phyloP scores from a whole-genome alignment of 805 yeast genomes.

The Candida sithepensis region DNA sequence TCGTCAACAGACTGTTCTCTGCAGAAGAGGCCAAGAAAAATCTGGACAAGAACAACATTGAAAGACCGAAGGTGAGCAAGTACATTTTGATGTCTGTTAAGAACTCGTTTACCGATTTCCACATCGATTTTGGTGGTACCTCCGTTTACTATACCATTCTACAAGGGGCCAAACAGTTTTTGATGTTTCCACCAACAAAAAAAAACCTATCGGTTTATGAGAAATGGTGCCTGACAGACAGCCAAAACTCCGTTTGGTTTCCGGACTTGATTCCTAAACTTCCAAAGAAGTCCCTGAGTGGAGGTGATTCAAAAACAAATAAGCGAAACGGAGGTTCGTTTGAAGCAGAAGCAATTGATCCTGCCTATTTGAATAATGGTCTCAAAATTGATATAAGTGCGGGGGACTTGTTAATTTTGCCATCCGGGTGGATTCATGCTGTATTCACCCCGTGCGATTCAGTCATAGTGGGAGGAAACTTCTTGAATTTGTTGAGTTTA shows the following conservation, averaged over 20 bases:
- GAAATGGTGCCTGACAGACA: slow-evolving; percentile 66
- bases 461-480: slow-evolving; percentile 85
- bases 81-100: slow-evolving; percentile 84
- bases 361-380: slow-evolving; percentile 34
- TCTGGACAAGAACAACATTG: slow-evolving; percentile 17
- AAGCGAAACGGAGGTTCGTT: not conserved
- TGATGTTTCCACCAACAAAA: slow-evolving; percentile 75
- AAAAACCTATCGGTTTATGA: slow-evolving; percentile 58
- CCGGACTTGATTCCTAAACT: slow-evolving; percentile 42
- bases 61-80: slow-evolving; percentile 59
- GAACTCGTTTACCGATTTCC: slow-evolving; percentile 84
- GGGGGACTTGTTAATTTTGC: slow-evolving; percentile 79
- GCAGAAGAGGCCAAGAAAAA: slow-evolving; percentile 6
- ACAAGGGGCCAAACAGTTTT: slow-evolving; percentile 68
- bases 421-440: slow-evolving; percentile 92
- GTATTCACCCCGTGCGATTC: slow-evolving; percentile 82
- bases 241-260: slow-evolving; percentile 63
- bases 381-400: slow-evolving; percentile 32
- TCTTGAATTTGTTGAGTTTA: slow-evolving; percentile 61
- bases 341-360: slow-evolving; percentile 10
- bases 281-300: slow-evolving; percentile 7
- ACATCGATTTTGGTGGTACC: slow-evolving; percentile 89
- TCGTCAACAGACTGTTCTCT: slow-evolving; percentile 66
- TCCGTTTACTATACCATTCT: slow-evolving; percentile 84
- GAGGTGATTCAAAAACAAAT: not conserved